A percentile compares a stretch with the other conserved stretches of the same genome.
Conservation (phyloP, 2,329 filamentous ascomycete genomes). For the Sarocladium brachiariae region DNA sequence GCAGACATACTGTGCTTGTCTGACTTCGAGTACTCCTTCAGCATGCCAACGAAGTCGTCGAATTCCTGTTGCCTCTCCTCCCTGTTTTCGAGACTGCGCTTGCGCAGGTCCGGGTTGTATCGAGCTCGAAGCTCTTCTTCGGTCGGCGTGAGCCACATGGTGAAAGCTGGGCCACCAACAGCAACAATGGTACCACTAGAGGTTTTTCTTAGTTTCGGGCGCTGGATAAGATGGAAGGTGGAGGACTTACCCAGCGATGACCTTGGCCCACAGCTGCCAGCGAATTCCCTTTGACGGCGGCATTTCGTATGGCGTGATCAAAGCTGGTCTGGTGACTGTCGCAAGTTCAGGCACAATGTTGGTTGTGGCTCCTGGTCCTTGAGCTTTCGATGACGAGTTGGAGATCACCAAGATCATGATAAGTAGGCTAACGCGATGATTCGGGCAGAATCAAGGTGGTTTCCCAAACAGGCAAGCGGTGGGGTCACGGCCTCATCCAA, state of each 20-base stretch:
- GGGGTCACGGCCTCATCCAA: background rate
- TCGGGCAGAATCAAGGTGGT: conserved; percentile 2
- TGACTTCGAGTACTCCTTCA: conserved; percentile 87
- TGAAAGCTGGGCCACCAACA: conserved; percentile 79
- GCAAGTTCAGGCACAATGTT: background rate
- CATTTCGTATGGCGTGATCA: background rate
- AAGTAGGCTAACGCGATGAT: conserved; percentile 6
- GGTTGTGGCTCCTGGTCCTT: background rate
- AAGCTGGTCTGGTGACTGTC: background rate
- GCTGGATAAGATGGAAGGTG: conserved; percentile 11
- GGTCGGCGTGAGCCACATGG: conserved; percentile 71
- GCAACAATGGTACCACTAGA: conserved; percentile 62
- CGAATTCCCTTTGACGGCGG: conserved; percentile 27
- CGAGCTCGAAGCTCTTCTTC: conserved; percentile 88
- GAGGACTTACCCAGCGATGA: conserved; percentile 57
- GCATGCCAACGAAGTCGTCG: conserved; percentile 72
- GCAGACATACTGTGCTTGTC: conserved; percentile 74
- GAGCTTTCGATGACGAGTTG: conserved; percentile 7
- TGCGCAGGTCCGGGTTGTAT: conserved; percentile 94
- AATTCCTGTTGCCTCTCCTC: conserved; percentile 76
- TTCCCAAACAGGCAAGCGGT: background rate
- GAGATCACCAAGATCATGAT: conserved; percentile 8
- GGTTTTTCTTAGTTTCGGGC: conserved; percentile 12
- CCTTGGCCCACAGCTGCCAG: conserved; percentile 59
- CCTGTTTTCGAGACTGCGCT: conserved; percentile 73